These are phyloP conservation scores for Fusarium circinatum DNA, from an alignment of 2,329 filamentous ascomycete species.

Conservation along the genomic window DNA sequence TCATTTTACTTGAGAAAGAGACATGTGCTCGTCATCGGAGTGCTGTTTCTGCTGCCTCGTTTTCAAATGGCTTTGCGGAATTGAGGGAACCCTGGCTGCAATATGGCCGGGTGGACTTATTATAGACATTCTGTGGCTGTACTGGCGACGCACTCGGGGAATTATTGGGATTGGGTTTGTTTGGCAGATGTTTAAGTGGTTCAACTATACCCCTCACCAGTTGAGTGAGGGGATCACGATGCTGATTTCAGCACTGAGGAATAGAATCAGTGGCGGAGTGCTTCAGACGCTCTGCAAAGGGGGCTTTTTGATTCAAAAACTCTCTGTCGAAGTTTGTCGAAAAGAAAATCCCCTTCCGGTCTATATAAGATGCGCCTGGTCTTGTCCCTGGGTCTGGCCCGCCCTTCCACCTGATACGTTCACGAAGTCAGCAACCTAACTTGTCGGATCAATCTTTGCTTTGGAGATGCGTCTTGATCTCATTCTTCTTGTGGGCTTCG, in stretches of 20 bases:
- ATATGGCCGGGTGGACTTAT: background rate
- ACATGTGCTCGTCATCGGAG: background rate
- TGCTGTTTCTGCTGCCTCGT: background rate
- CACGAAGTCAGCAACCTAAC: background rate
- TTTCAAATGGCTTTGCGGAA: background rate
- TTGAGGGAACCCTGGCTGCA: background rate
- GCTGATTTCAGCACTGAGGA: background rate
- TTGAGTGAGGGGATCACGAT: background rate
- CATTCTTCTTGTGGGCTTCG: slow-evolving; percentile 11
- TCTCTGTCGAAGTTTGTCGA: background rate
- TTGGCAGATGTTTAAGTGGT: background rate
- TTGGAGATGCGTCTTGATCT: slow-evolving; percentile 9
- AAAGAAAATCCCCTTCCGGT: background rate
- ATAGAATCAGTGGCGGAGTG: background rate
- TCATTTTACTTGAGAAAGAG: background rate
- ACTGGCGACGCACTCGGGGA: background rate
- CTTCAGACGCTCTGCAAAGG: background rate
- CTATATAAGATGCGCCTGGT: background rate
- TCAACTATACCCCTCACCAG: background rate
- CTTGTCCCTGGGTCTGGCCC: background rate
- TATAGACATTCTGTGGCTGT: background rate
- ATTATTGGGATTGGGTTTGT: background rate
- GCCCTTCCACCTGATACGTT: background rate
- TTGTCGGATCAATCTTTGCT: background rate
- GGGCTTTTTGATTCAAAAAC: background rate